Percentiles rank a stretch among this genome's conserved stretches.
phyloP scores from a whole-genome alignment of 2,329 filamentous ascomycete genomes.

The Fusarium miscanthi region DNA sequence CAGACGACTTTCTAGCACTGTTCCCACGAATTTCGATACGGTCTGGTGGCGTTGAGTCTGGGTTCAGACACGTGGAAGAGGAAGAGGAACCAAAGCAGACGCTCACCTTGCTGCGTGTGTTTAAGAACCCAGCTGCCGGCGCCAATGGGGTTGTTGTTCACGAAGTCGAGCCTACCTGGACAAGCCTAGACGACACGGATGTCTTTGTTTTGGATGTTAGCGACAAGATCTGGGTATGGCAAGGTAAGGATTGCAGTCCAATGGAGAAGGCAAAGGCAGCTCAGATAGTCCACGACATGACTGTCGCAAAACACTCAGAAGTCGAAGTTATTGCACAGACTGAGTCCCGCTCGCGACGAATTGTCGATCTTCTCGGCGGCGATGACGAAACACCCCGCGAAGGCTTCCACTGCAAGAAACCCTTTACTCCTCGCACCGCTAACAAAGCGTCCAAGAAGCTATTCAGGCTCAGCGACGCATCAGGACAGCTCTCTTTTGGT shows the following conservation, averaged over 20 bases:
- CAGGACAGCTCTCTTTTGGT: slow-evolving; percentile 66
- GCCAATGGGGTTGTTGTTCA: slow-evolving; percentile 66
- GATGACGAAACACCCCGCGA: slow-evolving; percentile 53
- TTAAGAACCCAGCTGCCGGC: slow-evolving; percentile 65
- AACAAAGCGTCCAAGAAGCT: slow-evolving; percentile 55
- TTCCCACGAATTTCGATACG: slow-evolving; percentile 71
- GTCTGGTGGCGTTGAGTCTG: slow-evolving; percentile 69
- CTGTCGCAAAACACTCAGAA: slow-evolving; percentile 70
- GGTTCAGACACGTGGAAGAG: slow-evolving; percentile 71
- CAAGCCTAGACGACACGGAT: slow-evolving; percentile 72
- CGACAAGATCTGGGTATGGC: slow-evolving; percentile 77
- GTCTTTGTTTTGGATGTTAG: slow-evolving; percentile 73
- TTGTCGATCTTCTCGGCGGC: slow-evolving; percentile 68
- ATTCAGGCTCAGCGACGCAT: slow-evolving; percentile 72
- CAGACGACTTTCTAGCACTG: slow-evolving; percentile 68
- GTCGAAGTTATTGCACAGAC: slow-evolving; percentile 73
- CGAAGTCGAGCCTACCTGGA: slow-evolving; percentile 71
- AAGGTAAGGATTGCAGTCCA: slow-evolving; percentile 71
- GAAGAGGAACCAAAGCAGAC: slow-evolving; percentile 55
- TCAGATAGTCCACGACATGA: slow-evolving; percentile 74
- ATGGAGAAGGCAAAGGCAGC: slow-evolving; percentile 78
- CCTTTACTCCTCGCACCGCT: slow-evolving; percentile 46
- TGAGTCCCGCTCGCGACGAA: slow-evolving; percentile 64
- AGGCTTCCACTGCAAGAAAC: slow-evolving; percentile 56
- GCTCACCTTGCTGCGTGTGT: slow-evolving; percentile 69